These are phyloP conservation scores for Calonectria pseudoturangicola DNA, from an alignment of 2,329 filamentous ascomycete species.

Conservation along the genomic window DNA sequence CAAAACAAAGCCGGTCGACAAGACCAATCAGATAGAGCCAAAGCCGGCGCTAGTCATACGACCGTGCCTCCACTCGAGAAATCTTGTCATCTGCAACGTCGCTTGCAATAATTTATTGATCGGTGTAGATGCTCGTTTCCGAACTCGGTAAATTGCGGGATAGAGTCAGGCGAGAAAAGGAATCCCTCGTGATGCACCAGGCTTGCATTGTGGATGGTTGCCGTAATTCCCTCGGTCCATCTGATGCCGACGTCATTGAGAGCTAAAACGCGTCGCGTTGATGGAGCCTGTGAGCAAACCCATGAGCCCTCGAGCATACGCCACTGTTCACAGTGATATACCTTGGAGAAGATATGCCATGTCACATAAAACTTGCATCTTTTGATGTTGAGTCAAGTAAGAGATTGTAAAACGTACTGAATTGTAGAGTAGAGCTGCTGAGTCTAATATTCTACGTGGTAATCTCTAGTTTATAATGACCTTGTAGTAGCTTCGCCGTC, in stretches of 20 bases:
- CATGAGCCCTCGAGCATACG: neutral
- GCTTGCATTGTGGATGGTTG: neutral
- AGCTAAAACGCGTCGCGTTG: neutral
- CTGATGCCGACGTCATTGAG: conserved; percentile 8
- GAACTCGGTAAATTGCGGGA: neutral
- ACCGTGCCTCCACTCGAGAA: neutral
- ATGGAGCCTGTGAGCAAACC: neutral
- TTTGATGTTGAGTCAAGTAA: too few species aligned
- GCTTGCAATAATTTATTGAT: neutral
- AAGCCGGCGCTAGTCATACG: conserved; percentile 41
- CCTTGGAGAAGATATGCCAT: neutral
- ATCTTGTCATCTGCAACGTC: conserved; percentile 27
- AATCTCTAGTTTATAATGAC: conserved; percentile 48
- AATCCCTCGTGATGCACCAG: neutral
- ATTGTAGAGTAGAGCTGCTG: neutral
- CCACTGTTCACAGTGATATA: neutral
- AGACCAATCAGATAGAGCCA: conserved; percentile 11
- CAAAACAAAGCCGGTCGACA: neutral
- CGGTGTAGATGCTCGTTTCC: neutral
- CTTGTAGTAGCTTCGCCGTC: conserved; percentile 43
- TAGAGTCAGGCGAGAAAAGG: neutral
- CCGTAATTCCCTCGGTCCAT: conserved; percentile 19
- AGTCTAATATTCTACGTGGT: conserved; percentile 24
- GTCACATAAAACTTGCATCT: too few species aligned
- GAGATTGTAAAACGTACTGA: neutral